Evolutionary conservation across 768 basidiomycete genomes (phyloP).

Genomic region (Xerocomellus dryophilus): DNA sequence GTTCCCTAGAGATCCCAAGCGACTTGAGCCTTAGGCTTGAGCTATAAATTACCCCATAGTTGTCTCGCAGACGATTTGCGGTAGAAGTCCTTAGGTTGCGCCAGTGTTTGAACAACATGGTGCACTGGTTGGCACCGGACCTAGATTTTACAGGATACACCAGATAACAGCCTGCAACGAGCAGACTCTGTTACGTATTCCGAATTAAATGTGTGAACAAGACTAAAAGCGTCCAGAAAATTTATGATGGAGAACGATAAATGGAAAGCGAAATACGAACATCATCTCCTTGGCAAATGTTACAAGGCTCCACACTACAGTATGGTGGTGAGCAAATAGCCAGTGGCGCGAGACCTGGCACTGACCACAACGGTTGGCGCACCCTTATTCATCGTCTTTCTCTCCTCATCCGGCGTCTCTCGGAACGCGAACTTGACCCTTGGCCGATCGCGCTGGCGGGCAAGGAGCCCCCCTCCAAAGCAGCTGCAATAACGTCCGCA

Average conservation of each 20-base stretch:
- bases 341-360: not conserved
- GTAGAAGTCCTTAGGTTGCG: not conserved
- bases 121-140: conserved; percentile 5
- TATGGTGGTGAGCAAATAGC: conserved; percentile 2
- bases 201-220: conserved; percentile 26
- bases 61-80: not conserved
- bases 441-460: conserved; percentile 59
- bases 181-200: conserved; percentile 22
- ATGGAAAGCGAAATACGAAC: conserved; percentile 26
- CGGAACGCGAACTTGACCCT: conserved; percentile 44
- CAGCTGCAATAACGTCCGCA: conserved; percentile 87
- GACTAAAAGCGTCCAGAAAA: conserved; percentile 22
- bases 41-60: not conserved
- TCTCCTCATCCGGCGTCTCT: conserved; percentile 59
- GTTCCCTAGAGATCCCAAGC: conserved; percentile 97
- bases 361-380: conserved; percentile 14
- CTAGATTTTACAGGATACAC: conserved; percentile 21
- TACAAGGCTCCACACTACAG: conserved; percentile 24
- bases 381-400: conserved; percentile 32
- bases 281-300: conserved; percentile 13
- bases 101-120: conserved; percentile 1
- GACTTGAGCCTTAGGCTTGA: conserved; percentile 72
- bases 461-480: conserved; percentile 70
- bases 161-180: conserved; percentile 8
- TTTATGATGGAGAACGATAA: conserved; percentile 17